Evolutionary conservation across 352 stramenopile species (phyloP).

Genomic region (Phytopythium litorale): DNA sequence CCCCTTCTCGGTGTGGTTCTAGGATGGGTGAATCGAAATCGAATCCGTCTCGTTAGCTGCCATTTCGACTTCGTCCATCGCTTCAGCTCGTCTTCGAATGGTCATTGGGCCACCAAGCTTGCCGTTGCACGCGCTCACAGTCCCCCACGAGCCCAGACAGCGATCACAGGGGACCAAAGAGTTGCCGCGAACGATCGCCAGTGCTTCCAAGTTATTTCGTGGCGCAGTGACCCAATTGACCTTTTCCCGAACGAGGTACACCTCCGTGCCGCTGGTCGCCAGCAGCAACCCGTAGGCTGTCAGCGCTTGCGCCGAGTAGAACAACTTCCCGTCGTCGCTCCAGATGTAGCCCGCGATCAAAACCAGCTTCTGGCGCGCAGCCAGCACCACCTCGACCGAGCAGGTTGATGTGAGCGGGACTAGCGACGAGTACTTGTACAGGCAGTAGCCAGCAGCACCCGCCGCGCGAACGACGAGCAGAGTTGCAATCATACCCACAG

Average conservation of each 20-base stretch:
- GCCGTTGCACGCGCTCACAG: too few relatives aligned
- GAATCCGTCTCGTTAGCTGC: too few relatives aligned
- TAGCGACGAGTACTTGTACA: not conserved
- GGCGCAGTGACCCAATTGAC: not conserved
- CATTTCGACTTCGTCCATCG: too few relatives aligned
- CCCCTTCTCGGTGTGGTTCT: too few relatives aligned
- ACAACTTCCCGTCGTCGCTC: slow-evolving; percentile 5
- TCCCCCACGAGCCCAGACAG: too few relatives aligned
- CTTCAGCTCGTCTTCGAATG: too few relatives aligned
- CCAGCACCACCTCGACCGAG: slow-evolving; percentile 1
- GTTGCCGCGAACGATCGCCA: too few relatives aligned
- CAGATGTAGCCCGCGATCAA: slow-evolving; percentile 13
- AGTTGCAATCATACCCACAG: not conserved
- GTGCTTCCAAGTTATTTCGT: not conserved
- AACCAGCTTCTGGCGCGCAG: slow-evolving; percentile 17
- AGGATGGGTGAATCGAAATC: too few relatives aligned
- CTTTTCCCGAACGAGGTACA: slow-evolving; percentile 2
- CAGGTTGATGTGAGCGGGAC: slow-evolving; percentile 1
- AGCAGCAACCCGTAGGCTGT: not conserved
- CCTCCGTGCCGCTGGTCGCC: too few relatives aligned
- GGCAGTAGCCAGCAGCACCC: too few relatives aligned
- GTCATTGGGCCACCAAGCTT: too few relatives aligned
- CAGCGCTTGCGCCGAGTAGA: not conserved
- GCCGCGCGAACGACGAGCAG: not conserved
- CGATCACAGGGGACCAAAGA: too few relatives aligned